Base-by-base conservation (phyloP, 169 alveolate species). In the Cryptosporidium viatorum region DNA sequence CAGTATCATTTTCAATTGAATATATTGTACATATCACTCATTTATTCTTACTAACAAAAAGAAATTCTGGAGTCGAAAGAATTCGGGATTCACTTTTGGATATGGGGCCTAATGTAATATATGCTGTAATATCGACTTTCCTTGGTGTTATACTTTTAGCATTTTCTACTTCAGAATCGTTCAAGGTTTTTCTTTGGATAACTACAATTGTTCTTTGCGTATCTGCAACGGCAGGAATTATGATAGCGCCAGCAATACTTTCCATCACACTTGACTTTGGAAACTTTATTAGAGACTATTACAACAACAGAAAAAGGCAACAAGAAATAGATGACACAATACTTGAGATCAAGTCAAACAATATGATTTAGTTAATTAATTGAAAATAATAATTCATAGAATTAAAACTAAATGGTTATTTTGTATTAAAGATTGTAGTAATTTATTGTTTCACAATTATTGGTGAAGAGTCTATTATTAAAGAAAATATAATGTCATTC, bases 41-140 rank as follows among this genome's bases (percentile, higher is more conserved):
- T 43, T 67, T 80, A 26, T 80, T 80, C 45, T n/a, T 80, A 29
- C 62, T 62, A 0, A 80, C 89, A 31, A 43, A 65, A 43, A 80
- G 89, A 62, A 37, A 62, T 55, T 62, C 65, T 21, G 89, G 89
- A 9, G 89, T 80, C 14, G 89, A 80, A 31, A 35, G 89, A 23
- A 65, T 80, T 41, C 51, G 75, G 23, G 89, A 80, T 80, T 80
- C 89, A 16, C 68, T 80, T 26, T 62, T 80, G 37, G 89, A 80
- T 62, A 80, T 80, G 89, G 89, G 89, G 12, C 89, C 89, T 10
- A 80, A 80, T 80, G 89, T 80, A 7, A 62, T 80, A 16, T 80
- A 80, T 65, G 89, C 89, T 21, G 89, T 50, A 31, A 80, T 80
- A 26, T 80, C 89, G 10, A 60, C 89, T 10, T 80, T 80, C 23